Conservation (phyloP, 73 alveolate genomes). For the Symbiodinium natans region DNA sequence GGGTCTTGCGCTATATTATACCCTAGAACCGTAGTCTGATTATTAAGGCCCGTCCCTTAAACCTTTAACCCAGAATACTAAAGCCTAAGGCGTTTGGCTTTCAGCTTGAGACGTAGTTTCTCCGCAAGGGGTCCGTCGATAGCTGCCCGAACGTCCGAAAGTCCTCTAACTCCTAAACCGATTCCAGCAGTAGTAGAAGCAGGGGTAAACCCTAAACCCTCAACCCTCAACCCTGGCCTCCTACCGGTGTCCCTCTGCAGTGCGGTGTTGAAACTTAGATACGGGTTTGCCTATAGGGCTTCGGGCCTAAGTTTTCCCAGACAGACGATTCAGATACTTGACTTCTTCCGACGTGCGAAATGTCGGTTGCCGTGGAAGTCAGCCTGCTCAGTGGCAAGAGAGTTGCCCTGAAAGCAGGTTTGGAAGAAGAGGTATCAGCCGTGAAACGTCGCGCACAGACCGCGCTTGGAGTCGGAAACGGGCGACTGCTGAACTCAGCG, state of each 20-base stretch:
- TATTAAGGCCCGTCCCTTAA: too few species aligned
- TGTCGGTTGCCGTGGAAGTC: not conserved
- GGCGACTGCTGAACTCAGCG: not conserved
- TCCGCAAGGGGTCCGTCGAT: not conserved
- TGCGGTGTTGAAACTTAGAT: not conserved
- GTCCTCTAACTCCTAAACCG: not conserved
- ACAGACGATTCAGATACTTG: not conserved
- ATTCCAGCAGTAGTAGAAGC: not conserved
- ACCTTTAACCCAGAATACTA: not conserved
- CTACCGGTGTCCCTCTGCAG: not conserved
- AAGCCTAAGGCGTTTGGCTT: not conserved
- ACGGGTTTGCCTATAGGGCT: not conserved
- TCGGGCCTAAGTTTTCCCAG: not conserved
- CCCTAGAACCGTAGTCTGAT: too few species aligned
- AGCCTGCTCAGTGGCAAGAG: not conserved
- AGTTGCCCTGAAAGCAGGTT: not conserved
- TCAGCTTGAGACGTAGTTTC: not conserved
- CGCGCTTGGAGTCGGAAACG: not conserved
- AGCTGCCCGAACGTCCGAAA: not conserved
- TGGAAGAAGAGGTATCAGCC: not conserved
- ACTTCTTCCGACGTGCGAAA: not conserved
- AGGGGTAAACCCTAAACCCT: not conserved
- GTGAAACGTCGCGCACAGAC: not conserved
- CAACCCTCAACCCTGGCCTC: not conserved
- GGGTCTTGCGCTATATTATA: not conserved